Base-by-base conservation (phyloP, 441 rosid species). In the Pelargonium fulgidum region DNA sequence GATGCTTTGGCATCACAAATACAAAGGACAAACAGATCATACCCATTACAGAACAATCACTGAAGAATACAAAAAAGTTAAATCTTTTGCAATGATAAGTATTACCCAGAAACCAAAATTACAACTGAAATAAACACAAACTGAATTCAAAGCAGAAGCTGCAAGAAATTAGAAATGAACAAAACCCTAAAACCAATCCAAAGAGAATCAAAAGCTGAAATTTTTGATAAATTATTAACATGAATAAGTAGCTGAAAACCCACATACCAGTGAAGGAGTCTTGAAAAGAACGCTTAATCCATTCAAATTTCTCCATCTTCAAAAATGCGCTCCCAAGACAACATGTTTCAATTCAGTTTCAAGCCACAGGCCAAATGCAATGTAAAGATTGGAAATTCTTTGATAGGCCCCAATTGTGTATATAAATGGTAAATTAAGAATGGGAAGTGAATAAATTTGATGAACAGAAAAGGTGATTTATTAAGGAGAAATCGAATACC, bases 291-390 rank as follows among this genome's bases (percentile, higher is more conserved):
- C 36, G 11, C 8, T 12, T 3, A 67, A 73, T 33, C 6, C 8
- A 59, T 59, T 67, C 66, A 56, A 59, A 26, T 11, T 47, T 67
- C 64, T 22, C 33, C 26, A 26, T 16, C 65, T 44, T 7, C 47
- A 47, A 67, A 36, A 72, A 67, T 39, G 71, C 17, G 54, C 67
- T 39, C 47, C 26, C 42, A 50, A 39, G 42, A 39, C 16, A 62
- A 62, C 65, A 48, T 29, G 24, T 29, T 8, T 36, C 63, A 67
- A 72, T 44, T 62, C 26, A 47, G 47, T 17, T 33, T 56, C 48
- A 41, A 16, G 33, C 3, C 4, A 68, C 20, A 54, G 17, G 8
- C 29, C 11, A 22, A 62, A 45, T 3, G 9, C 16, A 29, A 26
- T 41, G 45, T 68, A 20, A 42, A 14, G 47, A 36, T 56, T 7